Evolutionary conservation across 164 flowering plant genomes (phyloP).

Genomic region (grape (Vitis vinifera)): DNA sequence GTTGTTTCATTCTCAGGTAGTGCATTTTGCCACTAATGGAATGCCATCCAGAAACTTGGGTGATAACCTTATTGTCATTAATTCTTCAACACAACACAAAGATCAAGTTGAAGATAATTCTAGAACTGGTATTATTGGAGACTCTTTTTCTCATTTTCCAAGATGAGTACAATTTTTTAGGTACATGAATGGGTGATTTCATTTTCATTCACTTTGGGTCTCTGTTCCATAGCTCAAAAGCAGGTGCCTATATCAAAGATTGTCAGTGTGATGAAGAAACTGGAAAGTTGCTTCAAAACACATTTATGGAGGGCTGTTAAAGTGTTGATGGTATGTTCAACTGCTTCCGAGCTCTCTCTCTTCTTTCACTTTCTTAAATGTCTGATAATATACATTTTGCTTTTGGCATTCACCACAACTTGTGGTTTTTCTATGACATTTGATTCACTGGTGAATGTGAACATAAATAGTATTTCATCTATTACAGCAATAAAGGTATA

Average conservation of each 20-base stretch:
- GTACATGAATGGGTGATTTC: constrained; percentile 1
- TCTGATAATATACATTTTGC: not conserved
- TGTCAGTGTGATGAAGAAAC: constrained; percentile 44
- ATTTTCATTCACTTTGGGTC: constrained; percentile 3
- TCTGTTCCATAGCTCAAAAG: constrained; percentile 36
- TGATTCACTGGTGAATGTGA: too few relatives aligned
- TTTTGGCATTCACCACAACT: too few relatives aligned
- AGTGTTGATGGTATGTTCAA: constrained; percentile 40
- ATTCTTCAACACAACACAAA: constrained; percentile 24
- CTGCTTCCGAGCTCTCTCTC: not conserved
- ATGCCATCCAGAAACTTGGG: constrained; percentile 19
- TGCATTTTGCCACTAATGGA: constrained; percentile 32
- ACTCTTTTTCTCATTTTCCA: not conserved
- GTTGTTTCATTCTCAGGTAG: constrained; percentile 38
- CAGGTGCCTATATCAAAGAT: constrained; percentile 29
- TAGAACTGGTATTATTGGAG: constrained; percentile 29
- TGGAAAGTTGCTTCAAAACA: constrained; percentile 52
- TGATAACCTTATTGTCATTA: constrained; percentile 42
- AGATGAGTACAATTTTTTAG: not conserved
- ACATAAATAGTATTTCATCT: too few relatives aligned
- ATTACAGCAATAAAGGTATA: too few relatives aligned
- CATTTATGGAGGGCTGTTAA: constrained; percentile 38
- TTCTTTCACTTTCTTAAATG: not conserved
- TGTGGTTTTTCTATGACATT: too few relatives aligned
- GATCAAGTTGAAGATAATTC: constrained; percentile 17